These are phyloP conservation scores for Nakaseomyces bracarensis DNA, from an alignment of 1,139 yeast genomes.

Conservation along the genomic window DNA sequence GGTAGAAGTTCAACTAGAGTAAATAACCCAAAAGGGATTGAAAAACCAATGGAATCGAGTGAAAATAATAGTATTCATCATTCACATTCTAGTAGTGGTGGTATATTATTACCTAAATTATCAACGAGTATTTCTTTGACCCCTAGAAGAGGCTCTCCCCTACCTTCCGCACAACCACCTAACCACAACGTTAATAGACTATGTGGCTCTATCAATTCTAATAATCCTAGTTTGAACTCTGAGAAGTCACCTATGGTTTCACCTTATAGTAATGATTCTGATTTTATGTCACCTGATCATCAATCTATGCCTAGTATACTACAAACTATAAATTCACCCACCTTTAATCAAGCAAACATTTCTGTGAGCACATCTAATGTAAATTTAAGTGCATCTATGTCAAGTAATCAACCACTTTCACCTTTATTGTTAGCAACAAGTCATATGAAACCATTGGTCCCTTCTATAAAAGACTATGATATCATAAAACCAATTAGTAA, in stretches of 20 bases:
- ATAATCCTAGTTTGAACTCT: slow-evolving; percentile 17
- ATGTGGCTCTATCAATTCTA: slow-evolving; percentile 29
- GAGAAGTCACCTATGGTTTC: slow-evolving; percentile 30
- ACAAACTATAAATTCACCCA: slow-evolving; percentile 5
- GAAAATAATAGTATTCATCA: slow-evolving; percentile 4
- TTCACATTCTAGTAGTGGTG: slow-evolving; percentile 5
- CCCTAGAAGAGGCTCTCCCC: slow-evolving; percentile 30
- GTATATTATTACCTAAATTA: slow-evolving; percentile 17
- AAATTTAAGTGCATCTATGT: background rate
- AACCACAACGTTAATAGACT: slow-evolving; percentile 14
- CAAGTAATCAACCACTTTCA: slow-evolving; percentile 58
- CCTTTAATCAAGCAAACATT: slow-evolving; percentile 4
- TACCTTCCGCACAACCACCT: slow-evolving; percentile 13
- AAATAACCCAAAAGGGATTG: background rate
- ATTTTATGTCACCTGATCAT: slow-evolving; percentile 1
- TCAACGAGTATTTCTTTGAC: slow-evolving; percentile 27
- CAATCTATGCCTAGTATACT: background rate
- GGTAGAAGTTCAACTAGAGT: background rate
- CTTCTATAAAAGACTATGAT: slow-evolving; percentile 82
- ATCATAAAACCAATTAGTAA: slow-evolving; percentile 87
- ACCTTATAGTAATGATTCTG: slow-evolving; percentile 18
- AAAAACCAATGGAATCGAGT: background rate
- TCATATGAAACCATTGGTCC: slow-evolving; percentile 39
- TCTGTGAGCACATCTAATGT: slow-evolving; percentile 1
- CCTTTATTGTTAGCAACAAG: slow-evolving; percentile 65